Evolutionary conservation across 768 basidiomycete genomes (phyloP).

Genomic region (Tulasnella sp.): DNA sequence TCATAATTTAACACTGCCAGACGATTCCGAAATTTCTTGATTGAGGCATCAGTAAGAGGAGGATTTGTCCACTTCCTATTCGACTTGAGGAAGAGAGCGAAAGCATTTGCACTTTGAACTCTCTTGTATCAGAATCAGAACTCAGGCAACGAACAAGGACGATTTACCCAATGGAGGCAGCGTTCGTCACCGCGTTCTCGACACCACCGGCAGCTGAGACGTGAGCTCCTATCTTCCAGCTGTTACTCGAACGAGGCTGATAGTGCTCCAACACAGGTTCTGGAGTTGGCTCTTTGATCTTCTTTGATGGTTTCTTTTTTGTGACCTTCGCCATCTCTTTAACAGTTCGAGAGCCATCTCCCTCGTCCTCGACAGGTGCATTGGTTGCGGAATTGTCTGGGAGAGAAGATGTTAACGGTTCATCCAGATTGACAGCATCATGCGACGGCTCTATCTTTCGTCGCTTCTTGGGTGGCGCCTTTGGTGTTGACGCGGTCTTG

Average conservation of each 20-base stretch:
- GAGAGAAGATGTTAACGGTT: too few relatives aligned
- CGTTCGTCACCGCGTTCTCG: conserved; percentile 60
- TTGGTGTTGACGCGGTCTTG: too few relatives aligned
- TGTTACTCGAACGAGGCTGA: conserved; percentile 26
- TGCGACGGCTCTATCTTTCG: too few relatives aligned
- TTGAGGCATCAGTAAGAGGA: conserved; percentile 41
- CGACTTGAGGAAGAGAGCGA: conserved; percentile 76
- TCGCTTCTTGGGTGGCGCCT: too few relatives aligned
- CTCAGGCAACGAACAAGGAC: neutral
- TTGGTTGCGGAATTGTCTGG: too few relatives aligned
- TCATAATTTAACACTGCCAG: conserved; percentile 54
- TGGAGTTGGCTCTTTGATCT: conserved; percentile 12
- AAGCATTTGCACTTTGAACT: conserved; percentile 74
- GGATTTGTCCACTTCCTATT: conserved; percentile 73
- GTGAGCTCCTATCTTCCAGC: conserved; percentile 74
- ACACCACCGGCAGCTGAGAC: conserved; percentile 74
- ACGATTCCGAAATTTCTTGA: conserved; percentile 48
- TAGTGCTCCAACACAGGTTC: conserved; percentile 26
- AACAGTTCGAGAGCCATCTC: too few relatives aligned
- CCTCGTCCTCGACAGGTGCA: too few relatives aligned
- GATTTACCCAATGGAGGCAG: conserved; percentile 54
- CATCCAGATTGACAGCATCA: too few relatives aligned
- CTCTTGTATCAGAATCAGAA: neutral
- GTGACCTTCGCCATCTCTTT: too few relatives aligned
- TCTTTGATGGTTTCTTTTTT: neutral